Evolutionary conservation across 2,329 filamentous ascomycete genomes (phyloP), one percentile per base, ranked within the genome.

Genomic region (Cordyceps farinosa): DNA sequence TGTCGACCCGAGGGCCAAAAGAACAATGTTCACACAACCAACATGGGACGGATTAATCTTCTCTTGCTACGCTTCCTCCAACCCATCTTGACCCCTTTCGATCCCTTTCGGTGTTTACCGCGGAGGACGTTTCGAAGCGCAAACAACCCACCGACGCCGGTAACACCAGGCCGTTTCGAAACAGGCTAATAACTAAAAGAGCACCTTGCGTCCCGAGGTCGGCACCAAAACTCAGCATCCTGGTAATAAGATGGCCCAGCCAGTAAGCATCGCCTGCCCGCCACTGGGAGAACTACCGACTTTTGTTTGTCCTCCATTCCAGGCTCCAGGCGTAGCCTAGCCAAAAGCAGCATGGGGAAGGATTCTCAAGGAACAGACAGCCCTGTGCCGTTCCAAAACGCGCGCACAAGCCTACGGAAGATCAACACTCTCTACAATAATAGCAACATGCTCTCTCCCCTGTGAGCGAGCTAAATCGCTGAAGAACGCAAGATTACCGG

Each of bases 391-490:
- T 47, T 51, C 22, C 22, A 2, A n/a, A 45, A 47, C 48, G 34
- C 55, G 42, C 42, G 55, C 55, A 58, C 55, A 48, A 58, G 55
- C 55, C 44, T 3, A 58, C 32, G 17, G 15, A 48, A 29, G 53
- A 56, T 56, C 53, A 45, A 13, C 30, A 32, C 30, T 10, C 30
- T 11, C 13, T 5, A 7, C n/a, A n/a, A 51, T 13, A n/a, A 32
- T 32, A 51, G 38, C 38, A 15, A 15, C 38, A 15, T 15, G 30
- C n/a, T 32, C 29, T 32, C 48, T n/a, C 45, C 17, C 32, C 32
- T 36, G 7, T 29, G 29, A 44, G 54, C 32, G 40, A 47, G 54
- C 29, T 47, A 27, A 58, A 34, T 38, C 15, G 36, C n/a, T 15
- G 17, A 36, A 36, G 30, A 17, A 8, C 15, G 3, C 47, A 50